Conservation (phyloP, 805 yeast genomes). For the Cephaloascus albidus region DNA sequence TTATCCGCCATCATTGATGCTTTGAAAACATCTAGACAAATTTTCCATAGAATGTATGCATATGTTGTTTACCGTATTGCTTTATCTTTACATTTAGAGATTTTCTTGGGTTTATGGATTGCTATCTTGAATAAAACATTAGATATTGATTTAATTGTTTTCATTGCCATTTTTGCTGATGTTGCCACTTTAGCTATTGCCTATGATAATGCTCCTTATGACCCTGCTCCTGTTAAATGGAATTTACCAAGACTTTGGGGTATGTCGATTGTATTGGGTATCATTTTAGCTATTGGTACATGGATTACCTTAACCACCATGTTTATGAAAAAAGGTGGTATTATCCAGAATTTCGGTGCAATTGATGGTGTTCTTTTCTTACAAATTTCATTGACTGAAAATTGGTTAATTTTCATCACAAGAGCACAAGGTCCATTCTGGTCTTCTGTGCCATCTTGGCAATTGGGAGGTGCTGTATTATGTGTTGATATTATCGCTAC, state of each 20-base stretch:
- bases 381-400: slow-evolving; percentile 91
- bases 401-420: slow-evolving; percentile 95
- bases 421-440: slow-evolving; percentile 98
- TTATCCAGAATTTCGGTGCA: slow-evolving; percentile 92
- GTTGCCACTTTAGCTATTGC: slow-evolving; percentile 97
- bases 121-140: slow-evolving; percentile 82
- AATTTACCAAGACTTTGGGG: slow-evolving; percentile 96
- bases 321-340: slow-evolving; percentile 88
- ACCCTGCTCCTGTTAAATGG: slow-evolving; percentile 92
- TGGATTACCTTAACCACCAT: slow-evolving; percentile 94
- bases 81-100: slow-evolving; percentile 86
- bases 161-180: slow-evolving; percentile 96
- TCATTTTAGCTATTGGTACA: slow-evolving; percentile 80
- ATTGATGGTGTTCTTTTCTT: slow-evolving; percentile 89
- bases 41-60: slow-evolving; percentile 98
- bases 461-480: slow-evolving; percentile 88
- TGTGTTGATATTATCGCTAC: slow-evolving; percentile 88
- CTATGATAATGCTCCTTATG: slow-evolving; percentile 94
- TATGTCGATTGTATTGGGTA: slow-evolving; percentile 84
- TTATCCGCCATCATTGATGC: slow-evolving; percentile 92
- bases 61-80: slow-evolving; percentile 98
- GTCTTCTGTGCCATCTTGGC: slow-evolving; percentile 96
- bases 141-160: slow-evolving; percentile 86
- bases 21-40: slow-evolving; percentile 89
- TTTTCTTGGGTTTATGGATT: slow-evolving; percentile 94